Conservation (phyloP, 352 stramenopile genomes). For the Phytophthora cryptogea region DNA sequence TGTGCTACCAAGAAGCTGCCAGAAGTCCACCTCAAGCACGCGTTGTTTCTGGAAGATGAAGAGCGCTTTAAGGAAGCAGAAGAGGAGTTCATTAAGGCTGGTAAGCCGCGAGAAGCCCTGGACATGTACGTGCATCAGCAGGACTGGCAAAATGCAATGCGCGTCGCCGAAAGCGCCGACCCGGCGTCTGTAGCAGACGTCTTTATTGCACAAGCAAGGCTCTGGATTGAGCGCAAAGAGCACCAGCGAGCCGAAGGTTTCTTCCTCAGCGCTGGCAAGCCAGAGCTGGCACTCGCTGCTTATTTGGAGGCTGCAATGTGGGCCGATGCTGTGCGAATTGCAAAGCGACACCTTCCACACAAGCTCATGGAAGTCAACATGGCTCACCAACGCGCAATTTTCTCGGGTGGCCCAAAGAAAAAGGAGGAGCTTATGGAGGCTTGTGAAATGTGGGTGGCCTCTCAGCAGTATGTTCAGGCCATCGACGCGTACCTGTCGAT, state of each 20-base stretch:
- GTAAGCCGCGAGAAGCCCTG: conserved; percentile 93
- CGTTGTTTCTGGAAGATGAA: conserved; percentile 93
- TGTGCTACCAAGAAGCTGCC: conserved; percentile 88
- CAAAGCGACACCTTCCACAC: conserved; percentile 92
- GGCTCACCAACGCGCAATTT: conserved; percentile 80
- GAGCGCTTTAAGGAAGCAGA: conserved; percentile 93
- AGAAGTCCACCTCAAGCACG: conserved; percentile 94
- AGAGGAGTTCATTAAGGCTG: conserved; percentile 91
- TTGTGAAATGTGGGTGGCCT: conserved; percentile 89
- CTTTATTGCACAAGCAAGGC: conserved; percentile 89
- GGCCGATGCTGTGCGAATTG: conserved; percentile 89
- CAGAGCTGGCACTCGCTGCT: conserved; percentile 86
- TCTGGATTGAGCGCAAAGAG: conserved; percentile 88
- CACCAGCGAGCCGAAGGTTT: conserved; percentile 86
- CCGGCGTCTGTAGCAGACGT: conserved; percentile 89
- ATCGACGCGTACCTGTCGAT: conserved; percentile 93
- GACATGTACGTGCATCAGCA: conserved; percentile 97
- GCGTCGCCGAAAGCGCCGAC: conserved; percentile 91
- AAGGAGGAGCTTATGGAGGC: conserved; percentile 87
- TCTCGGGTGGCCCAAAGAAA: conserved; percentile 71
- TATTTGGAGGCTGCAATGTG: conserved; percentile 90
- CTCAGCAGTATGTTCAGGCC: conserved; percentile 88
- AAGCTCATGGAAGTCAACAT: conserved; percentile 92
- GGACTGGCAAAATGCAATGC: conserved; percentile 91
- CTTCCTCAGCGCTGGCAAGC: conserved; percentile 91